Base-by-base conservation (phyloP, 2,329 filamentous ascomycete species). In the Cadophora gregata region DNA sequence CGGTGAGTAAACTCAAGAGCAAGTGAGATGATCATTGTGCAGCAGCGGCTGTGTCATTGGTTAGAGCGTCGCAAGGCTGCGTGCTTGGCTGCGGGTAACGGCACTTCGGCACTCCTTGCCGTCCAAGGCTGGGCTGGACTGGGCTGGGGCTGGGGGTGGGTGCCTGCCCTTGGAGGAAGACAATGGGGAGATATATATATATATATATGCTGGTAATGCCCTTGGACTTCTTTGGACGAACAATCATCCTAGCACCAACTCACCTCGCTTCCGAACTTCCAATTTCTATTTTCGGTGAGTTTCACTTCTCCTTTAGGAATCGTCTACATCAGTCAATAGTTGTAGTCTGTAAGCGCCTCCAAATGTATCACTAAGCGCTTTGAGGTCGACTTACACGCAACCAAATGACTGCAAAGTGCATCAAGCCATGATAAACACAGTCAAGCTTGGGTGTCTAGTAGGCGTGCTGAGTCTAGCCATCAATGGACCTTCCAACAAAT, bases 341-440 rank as follows among this genome's bases (percentile, higher is more conserved):
- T n/a, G n/a, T n/a, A n/a, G 21, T 4, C 21, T 16, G 21, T 42
- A 27, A 14, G 42, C 36, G 58, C 36, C 14, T 60, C 14, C 12
- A 6, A 14, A 7, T 64, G 62, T 64, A 25, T 64, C 62, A 64
- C 58, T 42, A 59, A 59, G 62, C 62, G 62, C 62, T 38, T n/a
- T 12, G 25, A 42, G 24, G 29, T 29, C 51, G 55, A 50, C 53
- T 4, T 47, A 42, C 29, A 59, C 53, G 27, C 53, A 60, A 25
- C 27, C 45, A 51, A 36, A 42, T 59, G 55, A 24, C 55, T 53
- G 33, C 27, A 21, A 55, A 9, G 33, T 6, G 19, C 21, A 14
- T 51, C 31, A 31, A 31, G 25, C 7, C 25, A 47, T 21, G 42
- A 47, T 7, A n/a, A 47, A 21, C 1, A 47, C 21, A 53, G 50